Base-by-base conservation (phyloP, 257 asterid species). In the Nyctanthes arbortristis region DNA sequence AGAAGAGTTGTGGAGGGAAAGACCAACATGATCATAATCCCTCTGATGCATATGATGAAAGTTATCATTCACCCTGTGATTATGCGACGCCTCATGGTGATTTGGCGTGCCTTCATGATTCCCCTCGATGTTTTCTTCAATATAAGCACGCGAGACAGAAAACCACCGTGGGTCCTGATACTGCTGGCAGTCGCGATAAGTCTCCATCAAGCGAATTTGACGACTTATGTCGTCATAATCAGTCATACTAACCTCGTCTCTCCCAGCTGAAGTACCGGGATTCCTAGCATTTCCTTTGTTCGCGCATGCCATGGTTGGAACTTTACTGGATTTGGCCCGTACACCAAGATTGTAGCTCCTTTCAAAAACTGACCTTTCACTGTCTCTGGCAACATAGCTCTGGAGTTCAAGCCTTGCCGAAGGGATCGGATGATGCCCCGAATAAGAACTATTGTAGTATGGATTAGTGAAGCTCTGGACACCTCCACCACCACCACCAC, bases 391-490 rank as follows among this genome's bases (percentile, higher is more conserved):
- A 13, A 75, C 88, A 56, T 76, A 82, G 40, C 92, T 87, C 79
- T 85, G 90, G 9, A 87, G 84, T 82, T 84, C 95, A 37, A 87
- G 83, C 84, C 91, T 79, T 71, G 79, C 83, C 7, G 77, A 29
- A 3, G 81, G 80, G 33, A 75, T 24, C 7, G 64, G 74, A 58
- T 63, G 84, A 43, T 85, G 70, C 0, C 81, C 83, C 4, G 89
- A 73, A 7, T 20, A 49, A 39, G 87, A 80, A 32, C 34, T 54
- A 20, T 82, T 88, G 3, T 78, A 63, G 33, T 71, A 59, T 1
- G 76, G 76, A 67, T 80, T 75, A 8, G 57, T 36, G 49, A 71
- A 69, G 61, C 75, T 77, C 8, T 69, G 80, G 0, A 75, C 39
- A 45, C n/a, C n/a, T n/a, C n/a, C n/a, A n/a, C n/a, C n/a, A n/a